These are phyloP conservation scores for Exophiala phaeomuriformis DNA, from an alignment of 2,329 filamentous ascomycete genomes.

Conservation along the genomic window DNA sequence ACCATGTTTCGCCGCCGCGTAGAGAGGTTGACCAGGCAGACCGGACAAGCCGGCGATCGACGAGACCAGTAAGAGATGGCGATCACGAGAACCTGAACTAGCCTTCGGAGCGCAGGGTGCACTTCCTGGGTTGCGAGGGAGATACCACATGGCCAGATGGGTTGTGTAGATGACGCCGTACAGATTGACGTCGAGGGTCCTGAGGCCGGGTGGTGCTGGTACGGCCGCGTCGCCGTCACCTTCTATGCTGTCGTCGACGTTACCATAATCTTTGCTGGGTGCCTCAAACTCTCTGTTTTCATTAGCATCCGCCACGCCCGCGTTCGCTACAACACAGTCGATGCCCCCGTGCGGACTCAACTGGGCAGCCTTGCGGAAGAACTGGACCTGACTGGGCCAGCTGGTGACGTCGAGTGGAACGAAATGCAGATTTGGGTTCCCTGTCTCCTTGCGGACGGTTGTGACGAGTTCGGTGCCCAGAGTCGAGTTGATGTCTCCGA, in stretches of 20 bases:
- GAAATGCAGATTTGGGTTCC: slow-evolving; percentile 54
- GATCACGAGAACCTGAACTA: slow-evolving; percentile 38
- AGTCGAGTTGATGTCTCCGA: slow-evolving; percentile 55
- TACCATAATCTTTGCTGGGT: slow-evolving; percentile 30
- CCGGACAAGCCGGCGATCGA: slow-evolving; percentile 51
- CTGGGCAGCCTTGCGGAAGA: slow-evolving; percentile 54
- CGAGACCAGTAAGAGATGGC: slow-evolving; percentile 57
- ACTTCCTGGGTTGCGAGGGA: slow-evolving; percentile 46
- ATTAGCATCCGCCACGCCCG: slow-evolving; percentile 49
- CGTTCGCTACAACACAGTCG: slow-evolving; percentile 60
- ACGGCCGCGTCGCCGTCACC: slow-evolving; percentile 5
- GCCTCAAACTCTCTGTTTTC: slow-evolving; percentile 40
- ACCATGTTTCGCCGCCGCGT: slow-evolving; percentile 58
- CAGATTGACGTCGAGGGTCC: slow-evolving; percentile 55
- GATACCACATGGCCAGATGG: slow-evolving; percentile 50
- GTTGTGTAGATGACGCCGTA: slow-evolving; percentile 58
- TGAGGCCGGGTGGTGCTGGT: slow-evolving; percentile 43
- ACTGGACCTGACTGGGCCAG: slow-evolving; percentile 56
- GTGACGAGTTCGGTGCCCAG: slow-evolving; percentile 51
- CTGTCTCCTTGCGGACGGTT: slow-evolving; percentile 51
- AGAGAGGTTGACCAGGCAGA: slow-evolving; percentile 43
- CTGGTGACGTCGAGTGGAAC: slow-evolving; percentile 49
- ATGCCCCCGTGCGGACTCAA: slow-evolving; percentile 51
- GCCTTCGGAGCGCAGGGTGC: slow-evolving; percentile 30
- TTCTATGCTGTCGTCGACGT: not conserved